Evolutionary conservation across 2,329 filamentous ascomycete species (phyloP).

Genomic region (Cladosporium sp.): DNA sequence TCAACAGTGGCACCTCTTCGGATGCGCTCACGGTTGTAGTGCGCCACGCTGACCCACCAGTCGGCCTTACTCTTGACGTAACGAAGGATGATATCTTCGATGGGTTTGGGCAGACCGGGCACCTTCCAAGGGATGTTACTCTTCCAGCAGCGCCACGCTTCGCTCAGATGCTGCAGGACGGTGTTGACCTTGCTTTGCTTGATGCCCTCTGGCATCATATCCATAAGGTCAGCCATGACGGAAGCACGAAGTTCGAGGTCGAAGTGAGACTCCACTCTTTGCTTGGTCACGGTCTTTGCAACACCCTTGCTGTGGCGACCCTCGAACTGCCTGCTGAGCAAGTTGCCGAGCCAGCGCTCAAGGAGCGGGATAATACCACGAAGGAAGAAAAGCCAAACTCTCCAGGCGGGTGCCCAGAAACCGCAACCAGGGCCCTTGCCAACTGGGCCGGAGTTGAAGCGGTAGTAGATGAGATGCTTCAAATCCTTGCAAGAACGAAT

Average conservation of each 20-base stretch:
- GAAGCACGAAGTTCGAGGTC: slow-evolving; percentile 95
- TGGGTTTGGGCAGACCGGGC: slow-evolving; percentile 88
- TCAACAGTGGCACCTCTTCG: slow-evolving; percentile 94
- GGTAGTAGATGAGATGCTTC: slow-evolving; percentile 98
- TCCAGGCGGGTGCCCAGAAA: slow-evolving; percentile 98
- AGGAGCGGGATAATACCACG: slow-evolving; percentile 94
- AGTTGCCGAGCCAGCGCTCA: slow-evolving; percentile 94
- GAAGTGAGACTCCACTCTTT: slow-evolving; percentile 97
- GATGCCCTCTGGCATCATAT: slow-evolving; percentile 99
- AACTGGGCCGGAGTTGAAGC: slow-evolving; percentile 94
- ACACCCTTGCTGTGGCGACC: slow-evolving; percentile 98
- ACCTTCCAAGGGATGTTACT: slow-evolving; percentile 99
- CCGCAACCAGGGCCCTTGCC: slow-evolving; percentile 97
- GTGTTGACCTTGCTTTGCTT: slow-evolving; percentile 99
- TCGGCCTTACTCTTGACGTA: slow-evolving; percentile 99
- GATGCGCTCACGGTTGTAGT: slow-evolving; percentile 98
- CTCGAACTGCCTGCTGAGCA: slow-evolving; percentile 95
- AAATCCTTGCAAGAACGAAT: slow-evolving; percentile 98
- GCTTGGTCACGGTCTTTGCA: slow-evolving; percentile 97
- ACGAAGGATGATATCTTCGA: slow-evolving; percentile 96
- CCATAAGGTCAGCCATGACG: slow-evolving; percentile 98
- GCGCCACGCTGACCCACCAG: slow-evolving; percentile 99
- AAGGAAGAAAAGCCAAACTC: slow-evolving; percentile 99
- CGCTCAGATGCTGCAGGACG: slow-evolving; percentile 91
- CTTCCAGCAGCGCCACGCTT: slow-evolving; percentile 99